A percentile compares a stretch with the other conserved stretches of the same genome.
phyloP scores from a whole-genome alignment of 169 alveolate genomes.

The Plasmodium malariae region DNA sequence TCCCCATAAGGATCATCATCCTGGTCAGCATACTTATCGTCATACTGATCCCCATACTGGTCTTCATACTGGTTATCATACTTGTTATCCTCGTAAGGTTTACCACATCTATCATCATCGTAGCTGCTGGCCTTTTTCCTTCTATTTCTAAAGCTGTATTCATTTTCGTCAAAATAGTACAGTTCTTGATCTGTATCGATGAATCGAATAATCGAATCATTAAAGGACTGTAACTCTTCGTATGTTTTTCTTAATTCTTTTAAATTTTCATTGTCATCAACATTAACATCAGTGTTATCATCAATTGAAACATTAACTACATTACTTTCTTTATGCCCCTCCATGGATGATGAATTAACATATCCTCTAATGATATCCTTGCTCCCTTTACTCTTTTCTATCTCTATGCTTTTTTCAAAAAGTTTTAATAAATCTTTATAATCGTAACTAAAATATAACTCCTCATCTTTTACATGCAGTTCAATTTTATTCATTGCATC shows the following conservation, averaged over 20 bases:
- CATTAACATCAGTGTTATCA: slow-evolving; percentile 3
- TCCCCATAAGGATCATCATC: neutral
- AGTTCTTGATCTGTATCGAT: slow-evolving; percentile 38
- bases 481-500: slow-evolving; percentile 38
- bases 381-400: neutral
- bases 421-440: slow-evolving; percentile 20
- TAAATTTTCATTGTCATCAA: slow-evolving; percentile 38
- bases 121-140: neutral
- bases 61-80: neutral
- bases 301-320: slow-evolving; percentile 1
- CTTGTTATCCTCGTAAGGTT: neutral
- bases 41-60: neutral
- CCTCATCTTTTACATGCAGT: slow-evolving; percentile 16
- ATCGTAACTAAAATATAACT: slow-evolving; percentile 48
- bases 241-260: slow-evolving; percentile 54
- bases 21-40: neutral
- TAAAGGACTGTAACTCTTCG: slow-evolving; percentile 51
- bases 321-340: neutral
- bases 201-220: slow-evolving; percentile 30
- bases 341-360: neutral
- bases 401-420: slow-evolving; percentile 8
- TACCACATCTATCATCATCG: neutral
- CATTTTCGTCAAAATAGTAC: slow-evolving; percentile 40
- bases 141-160: neutral
- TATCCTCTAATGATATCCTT: neutral